Evolutionary conservation across 169 alveolate species (phyloP), one percentile per base, ranked within the genome.

Genomic region (Babesia ovis): DNA sequence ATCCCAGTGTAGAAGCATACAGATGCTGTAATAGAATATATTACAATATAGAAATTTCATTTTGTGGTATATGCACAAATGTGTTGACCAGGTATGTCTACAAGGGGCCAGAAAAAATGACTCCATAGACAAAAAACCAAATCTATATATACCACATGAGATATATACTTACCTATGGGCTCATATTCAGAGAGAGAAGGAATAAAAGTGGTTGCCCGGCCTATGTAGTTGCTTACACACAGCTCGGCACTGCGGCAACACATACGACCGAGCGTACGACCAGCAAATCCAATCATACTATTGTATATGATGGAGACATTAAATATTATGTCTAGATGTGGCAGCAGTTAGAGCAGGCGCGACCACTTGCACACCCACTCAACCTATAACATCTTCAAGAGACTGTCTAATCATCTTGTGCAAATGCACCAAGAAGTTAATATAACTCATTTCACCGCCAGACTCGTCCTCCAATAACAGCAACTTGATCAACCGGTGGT

Each of bases 171-270:
- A 77, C 86, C 86, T 20, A 77, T 43, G 31, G 86, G 86, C 29
- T 77, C 86, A 32, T 55, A 77, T 14, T 77, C 86, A 23, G 82
- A 20, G 55, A 59, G 3, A 4, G 57, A 37, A 18, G 82, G 82
- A 4, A 77, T 34, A 0, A 71, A n/a, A 23, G 70, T 16, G 51
- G 37, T 31, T n/a, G 67, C 45, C 9, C 66, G 12, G 25, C 59
- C 35, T 51, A 46, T 53, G 39, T 5, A 53, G 57, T 77, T 60
- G 67, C 39, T 46, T 29, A 77, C 67, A 64, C 86, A 77, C 43
- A 68, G 59, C 66, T 77, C 86, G 43, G 68, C 82, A 57, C 74
- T 57, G 58, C 81, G 70, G 68, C 81, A 77, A 34, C 86, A 77
- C 34, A 71, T 67, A 29, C 58, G 32, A 48, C 82, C 41, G 22